A percentile compares a stretch with the other conserved stretches of the same genome.
Evolutionary conservation across 1,284 basidiomycete genomes (phyloP).

Genomic region (Schizophyllum commune): DNA sequence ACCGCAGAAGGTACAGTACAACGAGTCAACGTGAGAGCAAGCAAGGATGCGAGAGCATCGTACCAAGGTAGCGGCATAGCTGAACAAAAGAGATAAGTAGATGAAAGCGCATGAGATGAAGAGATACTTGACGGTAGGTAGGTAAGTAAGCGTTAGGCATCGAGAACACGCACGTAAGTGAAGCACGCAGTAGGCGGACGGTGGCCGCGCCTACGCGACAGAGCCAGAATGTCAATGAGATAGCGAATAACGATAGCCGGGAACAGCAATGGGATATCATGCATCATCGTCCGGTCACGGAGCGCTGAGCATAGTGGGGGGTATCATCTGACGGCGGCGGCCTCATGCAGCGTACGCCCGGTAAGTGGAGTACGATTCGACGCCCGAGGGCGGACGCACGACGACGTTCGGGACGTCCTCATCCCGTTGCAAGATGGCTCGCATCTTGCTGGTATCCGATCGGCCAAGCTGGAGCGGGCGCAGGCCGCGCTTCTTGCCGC

Average conservation of each 20-base stretch:
- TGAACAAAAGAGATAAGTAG: not conserved
- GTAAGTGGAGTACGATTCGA: slow-evolving; percentile 15
- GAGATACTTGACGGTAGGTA: not conserved
- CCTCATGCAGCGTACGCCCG: not conserved
- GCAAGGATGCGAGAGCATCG: not conserved
- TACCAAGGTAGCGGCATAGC: not conserved
- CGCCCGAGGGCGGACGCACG: slow-evolving; percentile 30
- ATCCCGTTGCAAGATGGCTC: slow-evolving; percentile 32
- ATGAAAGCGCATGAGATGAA: not conserved
- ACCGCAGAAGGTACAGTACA: not conserved
- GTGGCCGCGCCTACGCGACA: not conserved
- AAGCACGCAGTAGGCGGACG: not conserved
- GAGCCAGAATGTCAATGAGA: not conserved
- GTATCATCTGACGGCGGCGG: not conserved
- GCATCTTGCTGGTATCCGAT: slow-evolving; percentile 54
- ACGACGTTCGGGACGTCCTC: slow-evolving; percentile 38
- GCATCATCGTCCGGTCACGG: not conserved
- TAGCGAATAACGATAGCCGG: not conserved
- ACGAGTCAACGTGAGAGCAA: not conserved
- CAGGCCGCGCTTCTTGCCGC: slow-evolving; percentile 33
- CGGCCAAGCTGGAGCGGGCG: slow-evolving; percentile 50
- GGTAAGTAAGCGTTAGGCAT: not conserved
- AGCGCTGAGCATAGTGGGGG: not conserved
- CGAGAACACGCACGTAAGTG: not conserved
- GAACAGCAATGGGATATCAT: not conserved